Evolutionary conservation across 176 grass and related monocot genomes (phyloP).

Genomic region (Cenchrus americanus): DNA sequence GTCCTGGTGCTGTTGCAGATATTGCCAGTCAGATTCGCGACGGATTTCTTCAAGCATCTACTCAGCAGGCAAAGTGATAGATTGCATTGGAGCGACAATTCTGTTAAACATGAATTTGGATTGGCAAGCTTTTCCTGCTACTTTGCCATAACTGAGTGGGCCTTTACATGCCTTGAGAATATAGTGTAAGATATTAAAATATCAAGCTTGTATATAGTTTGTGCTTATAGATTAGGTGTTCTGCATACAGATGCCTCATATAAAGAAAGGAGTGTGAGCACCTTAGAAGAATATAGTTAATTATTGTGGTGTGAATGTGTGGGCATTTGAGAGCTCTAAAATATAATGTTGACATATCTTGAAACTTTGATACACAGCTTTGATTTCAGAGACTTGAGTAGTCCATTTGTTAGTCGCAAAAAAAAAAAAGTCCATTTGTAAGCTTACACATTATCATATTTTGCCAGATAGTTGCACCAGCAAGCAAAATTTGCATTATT

Average conservation of each 20-base stretch:
- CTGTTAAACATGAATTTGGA: constrained; percentile 11
- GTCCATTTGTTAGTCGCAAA: not conserved
- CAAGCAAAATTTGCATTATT: not conserved
- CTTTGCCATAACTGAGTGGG: constrained; percentile 12
- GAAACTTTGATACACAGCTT: not conserved
- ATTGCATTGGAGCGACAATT: not conserved
- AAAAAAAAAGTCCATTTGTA: not conserved
- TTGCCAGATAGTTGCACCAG: not conserved
- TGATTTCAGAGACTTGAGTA: not conserved
- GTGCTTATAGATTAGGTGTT: not conserved
- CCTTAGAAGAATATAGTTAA: constrained; percentile 20
- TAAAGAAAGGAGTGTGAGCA: not conserved
- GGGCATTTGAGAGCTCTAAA: not conserved
- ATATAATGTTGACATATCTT: not conserved
- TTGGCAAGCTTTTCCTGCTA: not conserved
- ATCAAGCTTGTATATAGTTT: constrained; percentile 30
- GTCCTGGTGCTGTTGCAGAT: constrained; percentile 57
- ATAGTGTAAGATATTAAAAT: constrained; percentile 3
- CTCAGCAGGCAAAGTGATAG: not conserved
- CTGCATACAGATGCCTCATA: constrained; percentile 8
- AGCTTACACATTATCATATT: not conserved
- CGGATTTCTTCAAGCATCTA: constrained; percentile 47
- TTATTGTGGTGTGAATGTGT: not conserved
- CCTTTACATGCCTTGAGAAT: constrained; percentile 22
- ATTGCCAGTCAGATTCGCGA: constrained; percentile 46